phyloP scores from a whole-genome alignment of 2,329 filamentous ascomycete genomes.

The Trichoderma oligosporum region DNA sequence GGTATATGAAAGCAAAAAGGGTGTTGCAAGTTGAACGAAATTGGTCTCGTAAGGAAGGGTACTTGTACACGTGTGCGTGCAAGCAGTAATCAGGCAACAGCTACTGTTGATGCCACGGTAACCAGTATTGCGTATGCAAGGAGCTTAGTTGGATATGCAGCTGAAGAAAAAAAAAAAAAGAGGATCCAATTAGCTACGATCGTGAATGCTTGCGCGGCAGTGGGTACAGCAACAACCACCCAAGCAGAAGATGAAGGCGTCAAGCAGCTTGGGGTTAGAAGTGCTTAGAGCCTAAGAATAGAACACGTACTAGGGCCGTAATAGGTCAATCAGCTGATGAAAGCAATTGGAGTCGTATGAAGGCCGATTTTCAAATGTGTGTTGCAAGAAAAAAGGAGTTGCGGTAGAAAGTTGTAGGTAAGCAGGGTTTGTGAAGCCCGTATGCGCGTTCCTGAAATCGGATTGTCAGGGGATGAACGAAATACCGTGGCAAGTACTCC shows the following conservation, averaged over 20 bases:
- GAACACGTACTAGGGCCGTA: no score
- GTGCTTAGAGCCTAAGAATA: no score
- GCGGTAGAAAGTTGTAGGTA: no score
- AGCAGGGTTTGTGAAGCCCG: no score
- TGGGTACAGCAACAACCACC: constrained; percentile 15
- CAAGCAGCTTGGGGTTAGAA: neutral
- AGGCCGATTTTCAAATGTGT: neutral
- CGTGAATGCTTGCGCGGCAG: constrained; percentile 5
- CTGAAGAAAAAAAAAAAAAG: neutral
- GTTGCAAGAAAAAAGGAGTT: no score
- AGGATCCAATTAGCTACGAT: constrained; percentile 1
- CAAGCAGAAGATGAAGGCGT: neutral
- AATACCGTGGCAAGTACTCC: neutral
- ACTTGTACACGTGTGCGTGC: neutral
- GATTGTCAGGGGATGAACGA: neutral
- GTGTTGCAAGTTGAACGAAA: neutral
- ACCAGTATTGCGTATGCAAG: neutral
- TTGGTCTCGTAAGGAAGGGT: no score
- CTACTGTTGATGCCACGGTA: constrained; percentile 12
- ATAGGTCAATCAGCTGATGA: no score
- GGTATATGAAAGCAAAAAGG: neutral
- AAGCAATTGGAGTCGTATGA: neutral
- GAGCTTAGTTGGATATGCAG: constrained; percentile 5
- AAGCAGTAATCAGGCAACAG: constrained; percentile 7
- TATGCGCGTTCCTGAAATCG: no score